These are phyloP conservation scores for Hypoxylon crocopeplum DNA, from an alignment of 495 filamentous ascomycete genomes.

Conservation along the genomic window DNA sequence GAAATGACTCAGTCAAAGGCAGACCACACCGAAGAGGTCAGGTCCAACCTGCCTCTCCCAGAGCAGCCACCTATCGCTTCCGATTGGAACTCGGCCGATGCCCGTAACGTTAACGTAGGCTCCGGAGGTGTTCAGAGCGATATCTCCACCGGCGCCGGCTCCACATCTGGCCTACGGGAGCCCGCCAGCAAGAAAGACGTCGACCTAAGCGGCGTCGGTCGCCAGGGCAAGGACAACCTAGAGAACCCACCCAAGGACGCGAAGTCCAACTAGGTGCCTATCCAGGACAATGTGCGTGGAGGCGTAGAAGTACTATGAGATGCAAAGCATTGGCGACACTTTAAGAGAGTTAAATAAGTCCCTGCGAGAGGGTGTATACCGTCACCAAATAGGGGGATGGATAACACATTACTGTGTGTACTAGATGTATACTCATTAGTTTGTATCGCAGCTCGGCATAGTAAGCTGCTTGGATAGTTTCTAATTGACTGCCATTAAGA, in stretches of 20 bases:
- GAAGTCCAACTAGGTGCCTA: slow-evolving; percentile 32
- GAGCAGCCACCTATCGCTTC: slow-evolving; percentile 74
- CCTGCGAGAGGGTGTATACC: neutral
- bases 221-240: slow-evolving; percentile 61
- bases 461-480: neutral
- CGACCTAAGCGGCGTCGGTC: slow-evolving; percentile 58
- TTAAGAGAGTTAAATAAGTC: neutral
- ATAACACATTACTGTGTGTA: too few relatives aligned
- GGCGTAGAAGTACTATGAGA: neutral
- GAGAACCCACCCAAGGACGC: slow-evolving; percentile 61
- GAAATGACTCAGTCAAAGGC: slow-evolving; percentile 59
- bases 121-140: slow-evolving; percentile 62
- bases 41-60: slow-evolving; percentile 78
- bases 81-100: slow-evolving; percentile 76
- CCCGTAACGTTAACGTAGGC: slow-evolving; percentile 70
- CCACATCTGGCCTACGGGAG: slow-evolving; percentile 63
- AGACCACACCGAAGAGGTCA: slow-evolving; percentile 67
- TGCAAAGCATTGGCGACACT: too few relatives aligned
- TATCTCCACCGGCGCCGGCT: slow-evolving; percentile 58
- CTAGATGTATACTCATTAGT: neutral
- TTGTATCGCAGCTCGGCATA: neutral
- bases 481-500: slow-evolving; percentile 9
- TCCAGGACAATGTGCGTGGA: neutral
- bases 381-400: neutral
- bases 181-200: slow-evolving; percentile 64